Percentiles rank a stretch among this genome's conserved stretches.
phyloP scores from a whole-genome alignment of 768 basidiomycete species.

The Mycena rosella region DNA sequence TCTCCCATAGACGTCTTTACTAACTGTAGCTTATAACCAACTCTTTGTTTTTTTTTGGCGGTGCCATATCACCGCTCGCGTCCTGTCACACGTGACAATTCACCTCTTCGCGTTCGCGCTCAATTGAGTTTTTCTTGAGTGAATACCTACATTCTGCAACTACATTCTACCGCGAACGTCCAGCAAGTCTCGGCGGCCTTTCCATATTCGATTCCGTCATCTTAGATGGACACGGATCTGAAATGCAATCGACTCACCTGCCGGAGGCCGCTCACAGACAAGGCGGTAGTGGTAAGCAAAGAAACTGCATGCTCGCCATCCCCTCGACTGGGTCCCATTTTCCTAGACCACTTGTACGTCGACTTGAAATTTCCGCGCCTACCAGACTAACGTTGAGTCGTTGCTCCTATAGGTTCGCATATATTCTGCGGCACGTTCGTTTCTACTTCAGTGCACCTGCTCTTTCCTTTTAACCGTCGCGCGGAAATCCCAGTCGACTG shows the following conservation, averaged over 20 bases:
- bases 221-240: conserved; percentile 77
- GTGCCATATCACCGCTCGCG: conserved; percentile 56
- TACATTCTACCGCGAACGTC: not conserved
- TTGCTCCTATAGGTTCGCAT: conserved; percentile 72
- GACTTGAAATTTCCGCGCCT: not conserved
- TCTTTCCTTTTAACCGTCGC: conserved; percentile 2
- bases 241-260: conserved; percentile 87
- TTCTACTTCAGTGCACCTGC: conserved; percentile 5
- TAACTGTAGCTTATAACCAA: conserved; percentile 31
- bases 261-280: conserved; percentile 74
- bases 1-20: conserved; percentile 37
- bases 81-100: conserved; percentile 12
- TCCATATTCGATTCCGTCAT: not conserved
- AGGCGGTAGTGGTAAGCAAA: conserved; percentile 84
- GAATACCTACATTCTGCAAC: too few relatives aligned
- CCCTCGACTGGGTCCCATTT: conserved; percentile 8
- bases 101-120: too few relatives aligned
- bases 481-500: conserved; percentile 71
- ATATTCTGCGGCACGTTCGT: conserved; percentile 79
- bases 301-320: conserved; percentile 3
- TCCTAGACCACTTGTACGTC: conserved; percentile 44
- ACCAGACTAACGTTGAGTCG: not conserved
- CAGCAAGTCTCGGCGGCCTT: not conserved
- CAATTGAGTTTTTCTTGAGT: too few relatives aligned
- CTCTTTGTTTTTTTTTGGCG: conserved; percentile 46